Percentiles rank a stretch among this genome's conserved stretches.
These are phyloP conservation scores for Suillus ampliporus DNA, from an alignment of 768 basidiomycete species.

Conservation along the genomic window DNA sequence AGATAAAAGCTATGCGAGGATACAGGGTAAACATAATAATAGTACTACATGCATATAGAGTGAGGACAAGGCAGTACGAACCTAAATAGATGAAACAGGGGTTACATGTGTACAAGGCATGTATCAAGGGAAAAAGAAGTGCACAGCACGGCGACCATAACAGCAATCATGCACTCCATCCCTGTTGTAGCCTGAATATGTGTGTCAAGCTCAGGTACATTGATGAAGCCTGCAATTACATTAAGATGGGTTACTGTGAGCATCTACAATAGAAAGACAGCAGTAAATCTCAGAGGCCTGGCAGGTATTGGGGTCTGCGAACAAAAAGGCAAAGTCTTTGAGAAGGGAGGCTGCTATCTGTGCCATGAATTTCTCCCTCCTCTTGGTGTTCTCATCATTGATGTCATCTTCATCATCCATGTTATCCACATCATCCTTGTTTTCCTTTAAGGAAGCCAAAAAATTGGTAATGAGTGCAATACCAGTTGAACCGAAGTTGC, in stretches of 20 bases:
- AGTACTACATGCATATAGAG: no score
- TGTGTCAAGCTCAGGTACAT: background rate
- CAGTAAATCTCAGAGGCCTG: background rate
- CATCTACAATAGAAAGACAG: conserved; percentile 12
- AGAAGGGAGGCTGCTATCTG: background rate
- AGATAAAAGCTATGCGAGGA: no score
- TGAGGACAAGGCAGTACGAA: no score
- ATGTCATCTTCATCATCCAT: background rate
- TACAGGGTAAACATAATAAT: no score
- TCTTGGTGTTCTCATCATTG: background rate
- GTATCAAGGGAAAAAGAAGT: no score
- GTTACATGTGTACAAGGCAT: no score
- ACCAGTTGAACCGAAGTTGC: conserved; percentile 5
- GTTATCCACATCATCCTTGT: background rate
- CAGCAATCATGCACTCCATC: background rate
- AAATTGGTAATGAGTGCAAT: conserved; percentile 1
- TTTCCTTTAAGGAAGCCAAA: background rate
- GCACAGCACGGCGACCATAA: no score
- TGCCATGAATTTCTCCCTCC: background rate
- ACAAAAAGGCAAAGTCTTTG: conserved; percentile 8
- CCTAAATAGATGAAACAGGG: no score
- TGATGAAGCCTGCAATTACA: conserved; percentile 3
- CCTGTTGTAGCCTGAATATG: background rate
- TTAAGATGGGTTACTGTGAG: conserved; percentile 7
- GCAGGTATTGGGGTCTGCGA: conserved; percentile 2